These are phyloP conservation scores for Lentinula raphanica DNA, from an alignment of 768 basidiomycete species.

Conservation along the genomic window DNA sequence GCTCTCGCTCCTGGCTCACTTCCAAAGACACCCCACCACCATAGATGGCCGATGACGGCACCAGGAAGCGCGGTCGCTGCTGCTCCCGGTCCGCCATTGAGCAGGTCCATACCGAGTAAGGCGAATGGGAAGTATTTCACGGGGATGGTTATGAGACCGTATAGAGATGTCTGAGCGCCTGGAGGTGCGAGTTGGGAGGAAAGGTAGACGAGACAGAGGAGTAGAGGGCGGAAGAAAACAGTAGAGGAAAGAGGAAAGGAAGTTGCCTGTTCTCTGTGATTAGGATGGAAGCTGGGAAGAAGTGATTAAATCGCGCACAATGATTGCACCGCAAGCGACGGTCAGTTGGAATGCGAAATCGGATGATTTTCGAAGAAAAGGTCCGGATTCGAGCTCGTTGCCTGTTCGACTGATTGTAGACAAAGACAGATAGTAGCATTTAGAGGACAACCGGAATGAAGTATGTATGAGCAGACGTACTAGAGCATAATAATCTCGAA, in stretches of 20 bases:
- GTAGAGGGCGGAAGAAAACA: slow-evolving; percentile 59
- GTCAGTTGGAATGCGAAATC: slow-evolving; percentile 76
- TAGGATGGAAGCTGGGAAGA: not conserved
- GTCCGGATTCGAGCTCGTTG: slow-evolving; percentile 56
- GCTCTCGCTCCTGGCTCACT: slow-evolving; percentile 31
- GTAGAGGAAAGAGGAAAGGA: slow-evolving; percentile 57
- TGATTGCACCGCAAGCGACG: slow-evolving; percentile 46
- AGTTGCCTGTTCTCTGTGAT: slow-evolving; percentile 27
- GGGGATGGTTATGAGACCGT: slow-evolving; percentile 75
- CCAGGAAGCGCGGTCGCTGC: slow-evolving; percentile 62
- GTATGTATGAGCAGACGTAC: slow-evolving; percentile 29
- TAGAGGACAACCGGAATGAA: not conserved
- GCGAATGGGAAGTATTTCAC: slow-evolving; percentile 69
- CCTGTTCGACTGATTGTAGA: slow-evolving; percentile 56
- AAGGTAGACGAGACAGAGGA: slow-evolving; percentile 66
- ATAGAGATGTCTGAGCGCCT: slow-evolving; percentile 64
- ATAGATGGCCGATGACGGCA: slow-evolving; percentile 70
- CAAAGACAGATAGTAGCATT: no score
- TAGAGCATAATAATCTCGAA: slow-evolving; percentile 73
- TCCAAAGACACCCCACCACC: slow-evolving; percentile 74
- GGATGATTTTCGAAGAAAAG: slow-evolving; percentile 55
- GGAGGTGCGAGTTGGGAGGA: slow-evolving; percentile 60
- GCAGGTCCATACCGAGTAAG: slow-evolving; percentile 66
- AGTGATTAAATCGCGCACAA: slow-evolving; percentile 39
- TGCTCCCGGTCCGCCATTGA: slow-evolving; percentile 53